Evolutionary conservation across 2,329 filamentous ascomycete species (phyloP), one percentile per base, ranked within the genome.

Genomic region (Lachnellula cervina): DNA sequence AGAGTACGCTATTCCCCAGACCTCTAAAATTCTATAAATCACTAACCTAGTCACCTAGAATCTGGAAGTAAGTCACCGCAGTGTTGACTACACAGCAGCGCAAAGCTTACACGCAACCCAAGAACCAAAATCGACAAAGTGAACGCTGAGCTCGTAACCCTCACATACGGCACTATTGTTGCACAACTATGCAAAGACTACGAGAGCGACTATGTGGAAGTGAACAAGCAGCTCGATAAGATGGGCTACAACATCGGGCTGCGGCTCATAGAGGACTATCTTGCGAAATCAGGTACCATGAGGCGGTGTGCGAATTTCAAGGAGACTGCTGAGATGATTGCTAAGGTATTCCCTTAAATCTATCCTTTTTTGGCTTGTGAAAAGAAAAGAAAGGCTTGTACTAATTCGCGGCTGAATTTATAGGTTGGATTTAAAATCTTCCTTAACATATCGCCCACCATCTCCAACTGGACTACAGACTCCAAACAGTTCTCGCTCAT

Each of bases 241-340:
- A 99, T 99, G 94, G 94, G 94, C 54, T 97, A 97, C 76, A 97
- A 97, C 69, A 99, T 99, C 62, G 94, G 94, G 28, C 80, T 97
- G 69, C 89, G 94, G 38, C 76, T 99, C 63, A 97, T 99, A 65
- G 94, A 99, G 67, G 94, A 99, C 74, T 99, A 97, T 69, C 84
- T 99, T 17, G 94, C 94, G 66, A 97, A 97, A 73, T 94, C 91
- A 5, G 93, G 90, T 66, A 90, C 89, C 2, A 87, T 87, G 81
- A 89, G 90, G 65, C 82, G 91, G 62, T 99, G 94, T 73, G 80
- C 84, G 65, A 97, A 94, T 75, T 97, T 99, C 70, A 83, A 89
- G 57, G 94, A 99, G 72, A 97, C 94, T 6, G 93, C 94, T 42
- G 94, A 99, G 72, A 93, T 95, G 84, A 94, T 99, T 66, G 85